Conservation (phyloP, 306 rosid species). For the Betula pendula region DNA sequence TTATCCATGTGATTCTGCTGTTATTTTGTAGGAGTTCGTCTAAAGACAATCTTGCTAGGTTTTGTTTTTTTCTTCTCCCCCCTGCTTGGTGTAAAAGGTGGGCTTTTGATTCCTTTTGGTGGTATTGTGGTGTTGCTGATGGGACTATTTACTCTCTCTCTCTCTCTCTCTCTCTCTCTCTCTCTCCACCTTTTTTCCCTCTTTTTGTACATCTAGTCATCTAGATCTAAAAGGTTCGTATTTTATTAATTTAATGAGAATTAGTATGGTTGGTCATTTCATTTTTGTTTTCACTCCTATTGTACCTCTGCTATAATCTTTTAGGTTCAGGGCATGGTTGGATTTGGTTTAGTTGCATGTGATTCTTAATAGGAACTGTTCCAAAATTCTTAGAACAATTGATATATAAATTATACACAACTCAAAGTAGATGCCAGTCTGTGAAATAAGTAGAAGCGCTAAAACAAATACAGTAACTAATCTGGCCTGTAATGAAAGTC, state of each 20-base stretch:
- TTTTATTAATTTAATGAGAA: conserved; percentile 27
- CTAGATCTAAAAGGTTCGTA: conserved; percentile 33
- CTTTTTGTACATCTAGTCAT: conserved; percentile 35
- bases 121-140: conserved; percentile 28
- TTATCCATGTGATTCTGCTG: conserved; percentile 44
- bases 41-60: conserved; percentile 34
- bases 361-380: no score
- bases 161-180: background rate
- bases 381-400: no score
- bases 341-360: no score
- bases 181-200: background rate
- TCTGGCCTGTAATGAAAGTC: no score
- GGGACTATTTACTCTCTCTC: conserved; percentile 21
- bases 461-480: no score
- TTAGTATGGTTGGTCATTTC: background rate
- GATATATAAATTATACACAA: no score
- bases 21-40: conserved; percentile 49
- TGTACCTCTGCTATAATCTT: no score
- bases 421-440: no score
- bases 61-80: conserved; percentile 29
- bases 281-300: no score
- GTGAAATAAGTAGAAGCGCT: no score
- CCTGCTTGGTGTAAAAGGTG: conserved; percentile 28
- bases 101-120: conserved; percentile 42
- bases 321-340: no score